Evolutionary conservation across 108 stramenopile species (phyloP), one percentile per base, ranked within the genome.

Genomic region (Cyclostephanos tholiformis): DNA sequence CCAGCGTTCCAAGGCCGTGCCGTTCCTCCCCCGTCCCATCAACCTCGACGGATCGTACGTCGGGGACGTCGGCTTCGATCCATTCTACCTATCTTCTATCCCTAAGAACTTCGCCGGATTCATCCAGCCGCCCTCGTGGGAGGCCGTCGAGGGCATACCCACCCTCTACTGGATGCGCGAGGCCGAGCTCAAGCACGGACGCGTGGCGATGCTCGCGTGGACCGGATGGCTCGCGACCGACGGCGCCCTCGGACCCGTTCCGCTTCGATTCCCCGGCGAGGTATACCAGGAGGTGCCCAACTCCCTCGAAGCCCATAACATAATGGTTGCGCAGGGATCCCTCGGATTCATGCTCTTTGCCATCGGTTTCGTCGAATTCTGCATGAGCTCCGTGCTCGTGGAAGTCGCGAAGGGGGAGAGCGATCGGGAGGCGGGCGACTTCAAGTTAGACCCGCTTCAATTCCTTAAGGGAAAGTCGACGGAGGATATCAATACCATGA

Each of bases 61-160:
- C 62, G 97, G 94, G 43, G 97, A 97, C 77, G 91, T 88, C 61
- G 97, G 97, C 32, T 98, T 98, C 67, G 97, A 98, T 75, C 97
- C 97, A 17, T 84, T 98, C 72, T 96, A 95, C 82, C 86, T 95
- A 29, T 90, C 88, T 30, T 90, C 88, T 49, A 95, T 95, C 69
- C 88, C 88, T 38, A 95, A 95, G 91, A 88, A 95, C 78, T 95
- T 92, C 67, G 87, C 94, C 69, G 94, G 94, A 59, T 93, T 95
- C 88, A 87, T 95, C 76, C 94, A 95, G 76, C 94, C 94, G 43
- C 94, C 94, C 58, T 82, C 78, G 19, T 95, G 94, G 94, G 94
- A 92, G 79, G 88, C 91, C 55, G 88, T 84, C 17, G 71, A 85
- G 52, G 87, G 91, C 36, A 76, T 94, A 57, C 76, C 85, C 4